Evolutionary conservation across 2,329 filamentous ascomycete species (phyloP).

Genomic region (Alternaria viburni): DNA sequence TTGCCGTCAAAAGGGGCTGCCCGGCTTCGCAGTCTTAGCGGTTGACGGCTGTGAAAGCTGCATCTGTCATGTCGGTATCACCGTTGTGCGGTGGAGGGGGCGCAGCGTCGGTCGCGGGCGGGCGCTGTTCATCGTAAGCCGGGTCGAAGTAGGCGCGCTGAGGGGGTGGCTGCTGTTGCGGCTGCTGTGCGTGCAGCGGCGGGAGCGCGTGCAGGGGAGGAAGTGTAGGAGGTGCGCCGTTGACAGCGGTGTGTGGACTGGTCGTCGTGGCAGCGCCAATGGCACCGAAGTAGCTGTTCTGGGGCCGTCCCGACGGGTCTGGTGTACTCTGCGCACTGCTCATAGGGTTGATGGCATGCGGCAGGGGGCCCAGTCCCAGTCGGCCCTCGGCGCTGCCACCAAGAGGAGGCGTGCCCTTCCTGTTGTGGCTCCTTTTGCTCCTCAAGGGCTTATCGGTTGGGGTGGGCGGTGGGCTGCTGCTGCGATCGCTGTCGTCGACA

Average conservation of each 20-base stretch:
- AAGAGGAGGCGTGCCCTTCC: slow-evolving; percentile 50
- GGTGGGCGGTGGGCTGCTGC: slow-evolving; percentile 79
- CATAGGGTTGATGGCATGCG: slow-evolving; percentile 34
- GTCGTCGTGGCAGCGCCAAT: slow-evolving; percentile 27
- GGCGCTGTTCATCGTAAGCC: slow-evolving; percentile 39
- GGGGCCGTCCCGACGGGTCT: slow-evolving; percentile 37
- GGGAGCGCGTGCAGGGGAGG: slow-evolving; percentile 36
- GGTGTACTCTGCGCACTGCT: slow-evolving; percentile 49
- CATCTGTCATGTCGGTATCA: slow-evolving; percentile 52
- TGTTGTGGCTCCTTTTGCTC: slow-evolving; percentile 71
- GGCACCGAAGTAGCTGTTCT: slow-evolving; percentile 41
- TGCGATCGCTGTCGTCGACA: slow-evolving; percentile 72
- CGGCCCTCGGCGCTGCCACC: slow-evolving; percentile 10
- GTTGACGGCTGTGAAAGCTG: slow-evolving; percentile 48
- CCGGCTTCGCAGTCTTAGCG: slow-evolving; percentile 28
- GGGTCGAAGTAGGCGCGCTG: slow-evolving; percentile 42
- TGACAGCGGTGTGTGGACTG: slow-evolving; percentile 36
- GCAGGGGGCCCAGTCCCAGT: background rate
- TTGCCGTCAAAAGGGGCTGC: background rate
- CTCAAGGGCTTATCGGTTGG: slow-evolving; percentile 80
- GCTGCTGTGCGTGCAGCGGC: slow-evolving; percentile 33
- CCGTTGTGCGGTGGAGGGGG: slow-evolving; percentile 39
- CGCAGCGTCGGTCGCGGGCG: slow-evolving; percentile 22
- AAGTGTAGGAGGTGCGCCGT: slow-evolving; percentile 30
- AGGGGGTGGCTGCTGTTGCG: slow-evolving; percentile 15